These are phyloP conservation scores for Camellia japonica DNA, from an alignment of 148 eudicot genomes.

Conservation along the genomic window DNA sequence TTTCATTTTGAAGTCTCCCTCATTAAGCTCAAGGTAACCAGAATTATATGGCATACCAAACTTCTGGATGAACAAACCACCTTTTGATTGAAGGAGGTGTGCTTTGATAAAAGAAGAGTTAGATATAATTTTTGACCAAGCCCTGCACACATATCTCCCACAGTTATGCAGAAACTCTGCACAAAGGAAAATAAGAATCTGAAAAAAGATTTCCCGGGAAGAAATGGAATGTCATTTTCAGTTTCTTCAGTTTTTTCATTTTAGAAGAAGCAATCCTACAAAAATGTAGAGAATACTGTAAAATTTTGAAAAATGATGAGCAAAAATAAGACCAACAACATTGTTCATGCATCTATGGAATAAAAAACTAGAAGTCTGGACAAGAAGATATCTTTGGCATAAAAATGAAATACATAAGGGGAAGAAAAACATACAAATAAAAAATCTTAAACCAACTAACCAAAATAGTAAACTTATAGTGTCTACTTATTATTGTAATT, in stretches of 20 bases:
- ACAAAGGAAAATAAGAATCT: conserved; percentile 12
- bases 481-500: too few species aligned
- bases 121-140: conserved; percentile 5
- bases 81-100: conserved; percentile 1
- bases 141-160: conserved; percentile 9
- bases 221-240: neutral
- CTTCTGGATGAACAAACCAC: neutral
- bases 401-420: too few species aligned
- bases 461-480: too few species aligned
- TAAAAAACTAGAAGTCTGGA: too few species aligned
- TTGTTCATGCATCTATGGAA: too few species aligned
- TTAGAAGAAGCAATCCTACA: neutral
- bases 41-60: neutral
- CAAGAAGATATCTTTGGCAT: too few species aligned
- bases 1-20: neutral
- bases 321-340: too few species aligned
- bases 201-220: conserved; percentile 5
- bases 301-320: too few species aligned
- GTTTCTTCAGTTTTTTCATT: neutral
- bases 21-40: neutral
- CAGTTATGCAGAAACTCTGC: conserved; percentile 4
- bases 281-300: neutral
- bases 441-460: too few species aligned
- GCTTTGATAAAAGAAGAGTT: neutral
- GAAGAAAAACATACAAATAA: too few species aligned